Evolutionary conservation across 2,329 filamentous ascomycete species (phyloP), one percentile per base, ranked within the genome.

Genomic region (Alternaria conjuncta): DNA sequence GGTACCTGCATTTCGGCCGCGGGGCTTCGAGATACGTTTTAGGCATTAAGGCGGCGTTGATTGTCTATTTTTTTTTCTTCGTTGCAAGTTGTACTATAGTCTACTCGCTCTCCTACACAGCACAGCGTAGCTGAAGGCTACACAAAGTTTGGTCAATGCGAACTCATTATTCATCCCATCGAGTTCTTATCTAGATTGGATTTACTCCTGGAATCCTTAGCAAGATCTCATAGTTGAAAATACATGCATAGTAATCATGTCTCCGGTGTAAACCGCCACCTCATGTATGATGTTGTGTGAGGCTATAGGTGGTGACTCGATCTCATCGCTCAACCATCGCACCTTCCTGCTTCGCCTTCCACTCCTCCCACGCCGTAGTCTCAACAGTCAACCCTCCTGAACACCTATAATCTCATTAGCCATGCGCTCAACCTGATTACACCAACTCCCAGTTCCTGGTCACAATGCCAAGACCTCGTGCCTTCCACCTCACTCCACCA

Each of bases 321-420:
- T 32, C 25, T 46, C 25, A 60, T 30, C n/a, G 23, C 30, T 50
- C 30, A 7, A 21, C 26, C n/a, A 36, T 46, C 11, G 18, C 61
- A 45, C 51, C 51, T 63, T 60, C 36, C 53, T 71, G 75, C 59
- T 55, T 61, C 44, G 74, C 77, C 70, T 80, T 79, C 69, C 81
- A 75, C 23, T 75, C 82, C 72, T 89, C 88, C 86, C 86, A 88
- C 53, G 83, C 82, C 36, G 88, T 90, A 32, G 88, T 90, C 76
- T 90, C 88, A 13, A 89, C 86, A 50, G 84, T 86, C 69, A 89
- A 74, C 20, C 86, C 86, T 69, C 83, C 81, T 25, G 82, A 83
- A 75, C 87, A 85, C 68, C 82, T 86, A 68, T 9, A 23, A 44
- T 23, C 13, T 8, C 47, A 15, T 62, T 25, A 63, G 60, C 20